Evolutionary conservation across 169 alveolate species (phyloP).

Genomic region (Sarcocystis neurona): DNA sequence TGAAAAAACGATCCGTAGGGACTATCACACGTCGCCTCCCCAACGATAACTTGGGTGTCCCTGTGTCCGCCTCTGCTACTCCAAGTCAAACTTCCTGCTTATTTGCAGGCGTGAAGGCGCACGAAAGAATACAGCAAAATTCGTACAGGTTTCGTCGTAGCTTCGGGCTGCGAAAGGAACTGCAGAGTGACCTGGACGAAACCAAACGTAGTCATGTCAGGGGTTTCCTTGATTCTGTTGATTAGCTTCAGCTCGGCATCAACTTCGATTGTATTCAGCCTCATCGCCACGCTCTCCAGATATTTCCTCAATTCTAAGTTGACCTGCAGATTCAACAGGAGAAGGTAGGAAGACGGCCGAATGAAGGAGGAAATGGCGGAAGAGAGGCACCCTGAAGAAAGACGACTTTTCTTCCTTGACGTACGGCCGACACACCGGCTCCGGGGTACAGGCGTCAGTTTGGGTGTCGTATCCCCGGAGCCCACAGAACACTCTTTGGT

Average conservation of each 20-base stretch:
- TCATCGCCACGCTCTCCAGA: constrained; percentile 80
- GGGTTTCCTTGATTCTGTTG: constrained; percentile 65
- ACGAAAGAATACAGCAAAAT: not conserved
- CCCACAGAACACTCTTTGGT: too few relatives aligned
- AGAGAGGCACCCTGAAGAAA: too few relatives aligned
- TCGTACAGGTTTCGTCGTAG: constrained; percentile 81
- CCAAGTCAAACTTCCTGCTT: not conserved
- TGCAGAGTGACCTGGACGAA: constrained; percentile 86
- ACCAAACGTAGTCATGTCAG: constrained; percentile 76
- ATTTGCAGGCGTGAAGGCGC: not conserved
- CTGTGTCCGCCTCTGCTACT: not conserved
- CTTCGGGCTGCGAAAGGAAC: constrained; percentile 88
- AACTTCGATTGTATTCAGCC: constrained; percentile 77
- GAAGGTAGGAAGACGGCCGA: too few relatives aligned
- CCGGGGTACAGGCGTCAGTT: too few relatives aligned
- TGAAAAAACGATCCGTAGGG: not conserved
- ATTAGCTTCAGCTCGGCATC: constrained; percentile 84
- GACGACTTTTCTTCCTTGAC: too few relatives aligned
- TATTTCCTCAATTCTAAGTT: constrained; percentile 80
- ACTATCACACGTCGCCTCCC: not conserved
- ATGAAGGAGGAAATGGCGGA: too few relatives aligned
- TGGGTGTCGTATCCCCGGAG: too few relatives aligned
- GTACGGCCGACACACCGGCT: too few relatives aligned
- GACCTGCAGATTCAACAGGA: constrained; percentile 66
- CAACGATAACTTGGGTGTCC: not conserved